Evolutionary conservation across 495 filamentous ascomycete species (phyloP), one percentile per base, ranked within the genome.

Genomic region (Aspergillus panamensis): DNA sequence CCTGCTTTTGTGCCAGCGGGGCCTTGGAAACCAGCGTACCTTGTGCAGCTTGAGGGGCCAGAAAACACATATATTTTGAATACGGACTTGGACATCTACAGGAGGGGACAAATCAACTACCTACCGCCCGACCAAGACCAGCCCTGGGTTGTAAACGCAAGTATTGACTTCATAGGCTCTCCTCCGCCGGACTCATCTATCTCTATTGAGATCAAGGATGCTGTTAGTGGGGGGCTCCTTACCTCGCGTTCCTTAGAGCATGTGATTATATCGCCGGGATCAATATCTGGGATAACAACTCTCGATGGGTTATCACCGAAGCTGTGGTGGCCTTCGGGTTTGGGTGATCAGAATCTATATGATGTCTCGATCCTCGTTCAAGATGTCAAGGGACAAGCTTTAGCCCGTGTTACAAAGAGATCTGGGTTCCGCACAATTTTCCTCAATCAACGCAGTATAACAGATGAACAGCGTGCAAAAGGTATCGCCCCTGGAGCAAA

Each of bases 121-220:
- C 59, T 87, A 5, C 76, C 78, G 12, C 84, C 85, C 0, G 81
- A 86, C 58, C 84, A 87, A 63, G 74, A 58, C 44, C 71, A 80
- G 42, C 80, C 84, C 3, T 90, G 86, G 86, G 76, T 89, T 16
- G 72, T 89, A 8, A 89, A 89, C 64, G 85, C 84, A 0, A 89
- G 86, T 57, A 66, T 90, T 20, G 86, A 89, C 64, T 80, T 80
- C 50, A 42, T 88, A 5, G 84, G 84, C 3, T 67, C 52, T 14
- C 65, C 86, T 7, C 84, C 84, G 0, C 43, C 55, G 1, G 69
- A 71, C 5, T 70, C 80, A 2, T 73, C 63, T 0, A 69, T 89
- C 69, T 74, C 51, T 1, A 83, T 84, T 64, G 74, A 74, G n/a
- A 75, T 88, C 51, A 69, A 66, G 30, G 82, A 88, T 57, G 31